A percentile compares a stretch with the other conserved stretches of the same genome.
phyloP scores from a whole-genome alignment of 2,329 filamentous ascomycete genomes.

The Epichloe gansuensis region DNA sequence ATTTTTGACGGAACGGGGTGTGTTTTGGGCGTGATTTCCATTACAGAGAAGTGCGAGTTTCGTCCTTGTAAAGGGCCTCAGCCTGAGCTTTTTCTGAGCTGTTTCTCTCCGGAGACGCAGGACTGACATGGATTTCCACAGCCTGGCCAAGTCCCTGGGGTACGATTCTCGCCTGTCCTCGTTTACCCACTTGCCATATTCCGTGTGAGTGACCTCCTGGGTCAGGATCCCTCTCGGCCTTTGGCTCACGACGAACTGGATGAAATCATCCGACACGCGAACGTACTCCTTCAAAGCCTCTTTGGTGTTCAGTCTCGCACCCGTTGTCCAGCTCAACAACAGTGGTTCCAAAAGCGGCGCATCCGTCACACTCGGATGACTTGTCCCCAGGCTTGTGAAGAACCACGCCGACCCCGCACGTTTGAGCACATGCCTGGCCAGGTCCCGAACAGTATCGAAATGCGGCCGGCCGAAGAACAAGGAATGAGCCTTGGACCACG shows the following conservation, averaged over 20 bases:
- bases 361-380: constrained; percentile 55
- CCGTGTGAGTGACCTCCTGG: constrained; percentile 33
- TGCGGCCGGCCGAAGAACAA: constrained; percentile 52
- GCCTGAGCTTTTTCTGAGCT: not conserved
- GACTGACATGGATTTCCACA: constrained; percentile 32
- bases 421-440: constrained; percentile 35
- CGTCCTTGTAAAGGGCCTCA: too few relatives aligned
- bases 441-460: constrained; percentile 48
- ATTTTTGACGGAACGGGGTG: not conserved
- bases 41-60: not conserved
- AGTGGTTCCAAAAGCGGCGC: constrained; percentile 52
- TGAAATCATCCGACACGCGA: constrained; percentile 43
- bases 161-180: constrained; percentile 19
- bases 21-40: too few relatives aligned
- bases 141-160: constrained; percentile 20
- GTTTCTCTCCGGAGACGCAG: constrained; percentile 7
- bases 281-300: constrained; percentile 50
- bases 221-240: constrained; percentile 34
- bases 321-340: constrained; percentile 48
- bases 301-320: constrained; percentile 43
- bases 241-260: constrained; percentile 33
- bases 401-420: constrained; percentile 38
- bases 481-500: constrained; percentile 46
- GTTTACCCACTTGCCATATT: constrained; percentile 29
- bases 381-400: constrained; percentile 39